These are phyloP conservation scores for Rhynchospora pubera DNA, from an alignment of 176 grass and related monocot species.

Conservation along the genomic window DNA sequence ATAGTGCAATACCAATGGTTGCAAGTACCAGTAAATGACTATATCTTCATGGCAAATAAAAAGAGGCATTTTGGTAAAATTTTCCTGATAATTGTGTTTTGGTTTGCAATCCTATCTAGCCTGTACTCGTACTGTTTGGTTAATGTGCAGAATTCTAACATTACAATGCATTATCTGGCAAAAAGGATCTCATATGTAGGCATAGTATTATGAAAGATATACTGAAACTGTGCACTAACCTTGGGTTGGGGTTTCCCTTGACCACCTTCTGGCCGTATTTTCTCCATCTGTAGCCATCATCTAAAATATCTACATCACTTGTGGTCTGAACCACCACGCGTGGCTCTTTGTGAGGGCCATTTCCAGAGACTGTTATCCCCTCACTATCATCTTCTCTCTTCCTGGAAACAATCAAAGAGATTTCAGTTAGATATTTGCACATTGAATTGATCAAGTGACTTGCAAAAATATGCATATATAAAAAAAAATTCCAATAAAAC, in stretches of 20 bases:
- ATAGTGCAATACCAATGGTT: background rate
- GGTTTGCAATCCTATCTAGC: background rate
- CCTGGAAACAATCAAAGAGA: conserved; percentile 14
- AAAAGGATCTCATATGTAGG: background rate
- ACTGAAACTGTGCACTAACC: background rate
- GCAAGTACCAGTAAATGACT: background rate
- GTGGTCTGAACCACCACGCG: conserved; percentile 33
- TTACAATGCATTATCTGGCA: background rate
- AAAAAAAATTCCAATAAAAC: too few species aligned
- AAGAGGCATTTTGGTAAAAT: background rate
- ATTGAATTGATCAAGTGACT: background rate
- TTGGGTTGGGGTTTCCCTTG: conserved; percentile 39
- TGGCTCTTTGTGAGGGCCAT: conserved; percentile 31
- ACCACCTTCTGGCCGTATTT: conserved; percentile 41
- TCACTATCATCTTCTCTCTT: conserved; percentile 33
- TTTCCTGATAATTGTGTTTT: background rate
- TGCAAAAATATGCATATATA: background rate
- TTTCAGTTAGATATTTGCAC: background rate
- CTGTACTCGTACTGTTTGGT: background rate
- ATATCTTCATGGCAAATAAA: background rate
- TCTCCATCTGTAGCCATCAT: conserved; percentile 35
- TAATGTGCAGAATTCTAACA: background rate
- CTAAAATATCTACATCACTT: conserved; percentile 39
- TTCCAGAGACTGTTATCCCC: conserved; percentile 20
- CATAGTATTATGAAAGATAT: background rate